Evolutionary conservation across 257 asterid genomes (phyloP), one percentile per base, ranked within the genome.

Genomic region (Paulownia fortunei): DNA sequence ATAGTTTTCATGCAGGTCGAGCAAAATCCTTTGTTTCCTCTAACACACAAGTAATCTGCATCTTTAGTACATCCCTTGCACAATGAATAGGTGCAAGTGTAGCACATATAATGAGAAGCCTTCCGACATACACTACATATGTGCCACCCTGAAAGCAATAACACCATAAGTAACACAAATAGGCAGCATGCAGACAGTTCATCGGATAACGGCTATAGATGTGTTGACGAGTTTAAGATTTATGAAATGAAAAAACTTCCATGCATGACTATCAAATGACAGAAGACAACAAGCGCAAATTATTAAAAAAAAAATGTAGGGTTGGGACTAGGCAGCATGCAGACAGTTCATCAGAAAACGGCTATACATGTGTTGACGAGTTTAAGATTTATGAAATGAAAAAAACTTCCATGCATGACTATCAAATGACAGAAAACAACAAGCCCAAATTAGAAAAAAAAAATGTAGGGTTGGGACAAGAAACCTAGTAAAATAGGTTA

Each of bases 1-100:
- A 93, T 88, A 32, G 91, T 88, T 82, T 82, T 96, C 97, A 96
- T 88, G 95, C 99, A 96, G 18, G 88, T 87, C 10, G 96, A 61
- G 86, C 99, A 96, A 82, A 96, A 93, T 60, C 99, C 99, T 81
- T 87, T 90, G 89, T 88, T 93, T 70, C 92, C 94, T 85, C 94
- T 84, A 51, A 96, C 95, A 36, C 84, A 75, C 68, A 90, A 18
- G 82, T 82, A 96, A 73, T 96, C 98, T 7, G 91, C 86, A 80
- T 82, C 85, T 77, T 80, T 93, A 8, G 86, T 87, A 76, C 99
- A 96, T 42, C 89, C 85, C 90, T 92, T 96, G 93, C 99, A 96
- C 88, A 96, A 81, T 21, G 99, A 92, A 84, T 90, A 96, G 5
- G 99, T 88, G 80, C 99, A 96, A 27, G 97, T 93, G 84, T 92